These are phyloP conservation scores for Wickerhamomyces xylosicus DNA, from an alignment of 805 yeast genomes.

Conservation along the genomic window DNA sequence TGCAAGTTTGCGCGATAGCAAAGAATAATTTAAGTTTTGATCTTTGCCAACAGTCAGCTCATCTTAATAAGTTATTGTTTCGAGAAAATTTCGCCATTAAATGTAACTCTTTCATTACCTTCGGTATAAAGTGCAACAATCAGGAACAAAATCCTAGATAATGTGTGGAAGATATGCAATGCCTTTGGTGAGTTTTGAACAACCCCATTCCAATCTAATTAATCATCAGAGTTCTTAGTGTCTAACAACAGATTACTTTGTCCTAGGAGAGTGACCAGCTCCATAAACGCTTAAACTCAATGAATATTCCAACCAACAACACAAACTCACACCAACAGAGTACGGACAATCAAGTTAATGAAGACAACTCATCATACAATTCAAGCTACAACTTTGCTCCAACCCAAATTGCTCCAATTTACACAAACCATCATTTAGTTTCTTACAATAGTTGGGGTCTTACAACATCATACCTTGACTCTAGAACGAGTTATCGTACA, in stretches of 20 bases:
- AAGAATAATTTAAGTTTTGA: too few relatives aligned
- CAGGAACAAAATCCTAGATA: too few relatives aligned
- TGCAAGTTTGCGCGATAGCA: too few relatives aligned
- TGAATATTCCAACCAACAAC: not conserved
- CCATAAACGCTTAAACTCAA: not conserved
- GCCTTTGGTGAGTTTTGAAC: not conserved
- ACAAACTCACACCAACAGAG: too few relatives aligned
- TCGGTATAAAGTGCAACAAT: too few relatives aligned
- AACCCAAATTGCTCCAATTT: not conserved
- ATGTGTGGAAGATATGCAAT: not conserved
- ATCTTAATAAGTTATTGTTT: too few relatives aligned
- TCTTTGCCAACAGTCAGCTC: too few relatives aligned
- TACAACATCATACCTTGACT: not conserved
- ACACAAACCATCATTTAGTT: not conserved
- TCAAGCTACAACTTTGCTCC: not conserved
- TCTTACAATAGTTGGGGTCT: not conserved
- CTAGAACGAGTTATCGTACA: not conserved
- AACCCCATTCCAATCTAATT: too few relatives aligned
- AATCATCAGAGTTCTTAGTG: not conserved
- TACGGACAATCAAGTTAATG: too few relatives aligned
- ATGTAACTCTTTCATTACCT: too few relatives aligned
- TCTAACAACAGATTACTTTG: not conserved
- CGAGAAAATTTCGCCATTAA: too few relatives aligned
- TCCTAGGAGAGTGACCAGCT: not conserved
- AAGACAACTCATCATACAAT: not conserved